Percentiles rank a stretch among this genome's conserved stretches.
These are phyloP conservation scores for Pisolithus marmoratus DNA, from an alignment of 768 basidiomycete species.

Conservation along the genomic window DNA sequence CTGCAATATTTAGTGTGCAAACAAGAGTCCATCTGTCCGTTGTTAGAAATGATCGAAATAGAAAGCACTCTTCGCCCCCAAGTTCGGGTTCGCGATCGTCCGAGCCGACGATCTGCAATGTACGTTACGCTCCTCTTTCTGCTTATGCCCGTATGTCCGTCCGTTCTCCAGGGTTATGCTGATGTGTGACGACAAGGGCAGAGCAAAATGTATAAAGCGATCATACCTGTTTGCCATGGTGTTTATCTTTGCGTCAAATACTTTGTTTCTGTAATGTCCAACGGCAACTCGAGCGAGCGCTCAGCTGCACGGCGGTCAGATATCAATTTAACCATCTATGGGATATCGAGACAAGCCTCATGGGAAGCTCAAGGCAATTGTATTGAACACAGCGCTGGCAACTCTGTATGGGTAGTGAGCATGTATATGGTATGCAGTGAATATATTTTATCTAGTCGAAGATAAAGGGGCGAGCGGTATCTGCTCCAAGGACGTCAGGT, in stretches of 20 bases:
- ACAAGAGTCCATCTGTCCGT: background rate
- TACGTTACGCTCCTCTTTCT: background rate
- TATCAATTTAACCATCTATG: constrained; percentile 20
- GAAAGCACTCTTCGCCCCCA: background rate
- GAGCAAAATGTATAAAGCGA: background rate
- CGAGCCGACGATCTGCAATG: constrained; percentile 1
- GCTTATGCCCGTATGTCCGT: constrained; percentile 1
- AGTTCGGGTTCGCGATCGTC: background rate
- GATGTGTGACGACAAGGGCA: background rate
- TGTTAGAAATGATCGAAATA: background rate
- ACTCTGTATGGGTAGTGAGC: constrained; percentile 6
- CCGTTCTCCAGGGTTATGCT: background rate
- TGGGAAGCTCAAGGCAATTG: constrained; percentile 22
- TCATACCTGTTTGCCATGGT: background rate
- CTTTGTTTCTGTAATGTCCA: background rate
- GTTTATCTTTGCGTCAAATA: background rate
- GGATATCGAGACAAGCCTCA: constrained; percentile 14
- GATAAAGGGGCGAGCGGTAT: background rate
- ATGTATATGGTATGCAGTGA: background rate
- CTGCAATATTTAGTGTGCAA: background rate
- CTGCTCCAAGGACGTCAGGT: background rate
- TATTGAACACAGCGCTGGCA: background rate
- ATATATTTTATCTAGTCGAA: constrained; percentile 3
- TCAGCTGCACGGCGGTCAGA: background rate
- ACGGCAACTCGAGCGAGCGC: constrained; percentile 1